Evolutionary conservation across 202 grass and related monocot species (phyloP), one percentile per base, ranked within the genome.

Genomic region (Carex arenaria): DNA sequence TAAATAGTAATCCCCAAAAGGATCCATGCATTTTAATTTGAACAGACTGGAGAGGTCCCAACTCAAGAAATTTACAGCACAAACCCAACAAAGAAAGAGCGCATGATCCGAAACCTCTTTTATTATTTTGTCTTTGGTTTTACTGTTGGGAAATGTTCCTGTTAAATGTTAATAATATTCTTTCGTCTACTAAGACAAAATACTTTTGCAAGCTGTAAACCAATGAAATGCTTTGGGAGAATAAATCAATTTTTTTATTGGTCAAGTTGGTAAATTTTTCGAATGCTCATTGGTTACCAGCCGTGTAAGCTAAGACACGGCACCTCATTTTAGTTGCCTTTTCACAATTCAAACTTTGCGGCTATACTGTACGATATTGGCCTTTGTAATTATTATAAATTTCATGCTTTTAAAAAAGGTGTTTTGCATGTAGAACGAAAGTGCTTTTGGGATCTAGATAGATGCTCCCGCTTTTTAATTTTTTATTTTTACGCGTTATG

Each of bases 331-430:
- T 34, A 59, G 52, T 77, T 28, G 15, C 73, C 72, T 57, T 77
- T 77, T 77, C 30, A 77, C 1, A 8, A 57, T 77, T 77, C 73
- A 77, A 77, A 77, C 72, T 57, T 75, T 77, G 72, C 51, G 72
- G 49, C 72, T 77, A 4, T n/a, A 34, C 11, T 77, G 72, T 77
- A 57, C 26, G 51, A 15, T 34, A 28, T 53, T 56, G 14, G 49
- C 51, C 26, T 77, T 77, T 77, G 31, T 77, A 18, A 77, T 77
- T 57, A 76, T 65, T 67, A 75, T 54, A 55, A 3, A 4, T 36
- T 77, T 77, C 52, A 10, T 57, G 52, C 73, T 77, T 77, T 77
- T n/a, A 18, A 11, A 57, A 59, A 59, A 36, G 51, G 26, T 57
- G 73, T n/a, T 36, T 77, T 56, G 73, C 26, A 77, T 59, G 73